Evolutionary conservation across 1,139 yeast species (phyloP), one percentile per base, ranked within the genome.

Genomic region (Cylindricascospora bacillispora): DNA sequence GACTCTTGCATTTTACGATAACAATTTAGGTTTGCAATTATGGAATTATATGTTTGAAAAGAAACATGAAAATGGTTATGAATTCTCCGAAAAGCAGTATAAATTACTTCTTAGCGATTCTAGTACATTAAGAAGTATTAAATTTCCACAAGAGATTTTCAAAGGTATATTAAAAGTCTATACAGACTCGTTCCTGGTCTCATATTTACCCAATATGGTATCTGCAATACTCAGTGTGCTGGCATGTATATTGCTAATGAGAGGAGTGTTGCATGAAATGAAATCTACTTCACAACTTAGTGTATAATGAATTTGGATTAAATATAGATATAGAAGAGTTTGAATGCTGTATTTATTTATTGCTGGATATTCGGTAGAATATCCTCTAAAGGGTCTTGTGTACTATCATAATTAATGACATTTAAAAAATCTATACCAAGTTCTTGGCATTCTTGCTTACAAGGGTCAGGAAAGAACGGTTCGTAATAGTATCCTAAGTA

Each of bases 1-100:
- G 3, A 52, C 66, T 1, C 43, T 66, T 15, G 55, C 62, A 3
- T 38, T 59, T 1, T 65, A 57, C 39, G 60, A 57, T 28, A 45
- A 45, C 25, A 42, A 46, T 5, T 38, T 62, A 27, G 30, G 45
- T 13, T 30, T 34, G 9, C 49, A 47, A 13, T 32, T 62, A 19
- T 45, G 52, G 41, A 40, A 37, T 5, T 59, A 45, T 34, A 49
- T 57, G 43, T 59, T 59, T 12, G 26, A 39, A 3, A 29, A 25
- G 3, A 25, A 37, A n/a, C 22, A 37, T 22, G 29, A 28, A 6
- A n/a, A 15, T 6, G 27, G 33, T 4, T 41, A 39, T 27, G 14
- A 35, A 2, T 46, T 44, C 26, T 37, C 45, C 3, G 33, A 37
- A 28, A 28, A 39, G 11, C 43, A 45, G 12, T 45, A 54, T 25